Evolutionary conservation across 441 rosid species (phyloP), one percentile per base, ranked within the genome.

Genomic region (Adansonia rubrostipa): DNA sequence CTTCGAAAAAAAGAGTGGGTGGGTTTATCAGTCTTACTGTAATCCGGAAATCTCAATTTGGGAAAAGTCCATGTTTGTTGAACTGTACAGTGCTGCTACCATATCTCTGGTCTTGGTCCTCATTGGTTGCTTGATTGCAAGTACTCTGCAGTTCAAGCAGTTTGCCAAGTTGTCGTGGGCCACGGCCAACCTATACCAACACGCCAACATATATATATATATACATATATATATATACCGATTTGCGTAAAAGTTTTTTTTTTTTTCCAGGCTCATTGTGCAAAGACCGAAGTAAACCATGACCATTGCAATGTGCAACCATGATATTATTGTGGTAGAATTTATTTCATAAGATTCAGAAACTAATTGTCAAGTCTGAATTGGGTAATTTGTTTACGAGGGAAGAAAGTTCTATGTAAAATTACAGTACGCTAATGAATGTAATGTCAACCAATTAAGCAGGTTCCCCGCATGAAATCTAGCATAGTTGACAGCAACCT

Each of bases 41-140:
- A 93, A 75, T 54, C 82, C 76, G 78, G 89, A 71, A 76, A 92
- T 84, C 47, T 95, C 91, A 51, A 95, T 87, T 83, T 89, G 97
- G 0, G 99, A 91, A 79, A 95, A 86, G 94, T 92, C 98, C 88
- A 92, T 69, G 88, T 77, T 90, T 70, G 89, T 80, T 76, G 90
- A 89, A 75, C 82, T 71, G 80, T 82, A 84, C 0, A 80, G 69
- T 10, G 89, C 24, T 51, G 82, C 20, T 58, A 80, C 22, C 40
- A 85, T 76, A 24, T 44, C 70, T 63, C 74, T 67, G 76, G 82
- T 65, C 69, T 74, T 84, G 72, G 48, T 33, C 75, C 80, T 84
- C 10, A 11, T 58, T 47, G 94, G 92, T 40, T 89, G 95, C 77
- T 86, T 93, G 60, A 95, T 86, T 10, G 95, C 98, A 33, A 92